Evolutionary conservation across 2,329 filamentous ascomycete species (phyloP).

Genomic region (Dissoconium aciculare): DNA sequence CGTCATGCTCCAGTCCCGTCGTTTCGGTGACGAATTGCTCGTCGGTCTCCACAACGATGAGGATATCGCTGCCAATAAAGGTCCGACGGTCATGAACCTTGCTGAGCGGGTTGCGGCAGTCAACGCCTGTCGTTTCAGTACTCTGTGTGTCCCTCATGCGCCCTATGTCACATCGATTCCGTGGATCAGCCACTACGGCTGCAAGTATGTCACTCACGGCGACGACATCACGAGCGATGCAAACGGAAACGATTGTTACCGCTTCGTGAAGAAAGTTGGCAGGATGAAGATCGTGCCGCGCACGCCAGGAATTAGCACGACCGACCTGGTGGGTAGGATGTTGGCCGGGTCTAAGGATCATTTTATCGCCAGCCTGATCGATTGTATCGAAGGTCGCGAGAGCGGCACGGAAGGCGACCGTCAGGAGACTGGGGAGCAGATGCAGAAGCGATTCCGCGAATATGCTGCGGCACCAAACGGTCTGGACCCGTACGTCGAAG

Average conservation of each 20-base stretch:
- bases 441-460: slow-evolving; percentile 62
- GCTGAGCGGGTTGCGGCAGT: slow-evolving; percentile 83
- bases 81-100: slow-evolving; percentile 91
- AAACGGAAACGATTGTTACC: slow-evolving; percentile 88
- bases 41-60: slow-evolving; percentile 94
- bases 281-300: slow-evolving; percentile 95
- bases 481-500: slow-evolving; percentile 59
- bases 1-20: slow-evolving; percentile 89
- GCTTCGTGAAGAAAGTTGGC: slow-evolving; percentile 85
- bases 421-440: slow-evolving; percentile 46
- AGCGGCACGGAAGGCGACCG: slow-evolving; percentile 59
- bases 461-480: slow-evolving; percentile 83
- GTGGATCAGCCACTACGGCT: slow-evolving; percentile 93
- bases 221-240: slow-evolving; percentile 96
- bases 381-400: slow-evolving; percentile 36
- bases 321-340: slow-evolving; percentile 96
- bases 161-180: slow-evolving; percentile 88
- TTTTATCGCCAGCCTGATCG: slow-evolving; percentile 56
- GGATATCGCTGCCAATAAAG: slow-evolving; percentile 90
- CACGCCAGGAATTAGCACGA: slow-evolving; percentile 92
- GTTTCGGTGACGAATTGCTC: slow-evolving; percentile 73
- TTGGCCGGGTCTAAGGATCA: slow-evolving; percentile 87
- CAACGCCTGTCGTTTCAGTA: slow-evolving; percentile 90
- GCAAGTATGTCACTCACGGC: slow-evolving; percentile 88
- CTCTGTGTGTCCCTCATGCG: slow-evolving; percentile 64